phyloP scores from a whole-genome alignment of 257 asterid species.

The Solanum lignicaule region DNA sequence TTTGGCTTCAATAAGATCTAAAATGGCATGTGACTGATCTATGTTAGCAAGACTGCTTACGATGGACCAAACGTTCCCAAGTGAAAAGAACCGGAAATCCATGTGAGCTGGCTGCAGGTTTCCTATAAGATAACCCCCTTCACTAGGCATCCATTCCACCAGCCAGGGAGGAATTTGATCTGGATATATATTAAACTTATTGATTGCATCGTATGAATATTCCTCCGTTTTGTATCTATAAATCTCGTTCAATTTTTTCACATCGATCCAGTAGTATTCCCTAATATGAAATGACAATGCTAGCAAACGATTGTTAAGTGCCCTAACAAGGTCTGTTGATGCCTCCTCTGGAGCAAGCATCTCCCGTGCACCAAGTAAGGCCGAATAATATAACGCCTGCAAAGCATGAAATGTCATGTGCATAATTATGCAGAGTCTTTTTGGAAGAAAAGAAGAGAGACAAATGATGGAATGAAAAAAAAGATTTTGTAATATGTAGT shows the following conservation, averaged over 20 bases:
- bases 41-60: slow-evolving; percentile 54
- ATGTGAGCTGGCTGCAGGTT: slow-evolving; percentile 84
- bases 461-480: neutral
- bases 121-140: slow-evolving; percentile 70
- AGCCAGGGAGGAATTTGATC: slow-evolving; percentile 88
- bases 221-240: slow-evolving; percentile 77
- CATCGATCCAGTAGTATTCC: slow-evolving; percentile 74
- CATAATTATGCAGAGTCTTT: neutral
- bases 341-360: slow-evolving; percentile 72
- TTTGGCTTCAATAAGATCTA: slow-evolving; percentile 61
- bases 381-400: slow-evolving; percentile 70
- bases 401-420: neutral
- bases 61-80: slow-evolving; percentile 72
- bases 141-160: slow-evolving; percentile 73
- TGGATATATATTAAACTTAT: slow-evolving; percentile 78
- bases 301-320: slow-evolving; percentile 58
- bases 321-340: slow-evolving; percentile 46
- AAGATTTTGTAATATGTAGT: neutral
- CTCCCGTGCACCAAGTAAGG: slow-evolving; percentile 68
- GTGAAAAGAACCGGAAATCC: slow-evolving; percentile 80
- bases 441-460: neutral
- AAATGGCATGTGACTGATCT: slow-evolving; percentile 65
- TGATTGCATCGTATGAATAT: slow-evolving; percentile 70
- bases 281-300: slow-evolving; percentile 77
- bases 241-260: slow-evolving; percentile 64